These are phyloP conservation scores for bread wheat (Triticum aestivum) DNA, from an alignment of 176 grass and related monocot species.

Conservation along the genomic window IWGSC_CS_RefSeq_v2.1 NC_057805.1:112346577-112347076, in stretches of 20 bases:
- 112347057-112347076: neutral
- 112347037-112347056: neutral
- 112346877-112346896: neutral
- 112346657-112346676: neutral
- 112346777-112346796: no score
- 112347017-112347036: neutral
- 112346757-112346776: no score
- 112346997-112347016: no score
- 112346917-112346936: neutral
- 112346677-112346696: neutral
- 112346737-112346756: no score
- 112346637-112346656: neutral
- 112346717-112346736: no score
- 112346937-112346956: neutral
- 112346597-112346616: neutral
- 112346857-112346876: neutral
- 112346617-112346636: neutral
- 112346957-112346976: neutral
- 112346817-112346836: neutral
- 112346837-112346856: neutral
- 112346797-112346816: neutral
- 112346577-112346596: neutral
- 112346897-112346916: neutral
- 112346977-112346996: neutral
- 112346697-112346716: neutral